A percentile compares a stretch with the other conserved stretches of the same genome.
phyloP scores from a whole-genome alignment of 768 basidiomycete genomes.

The Coprinopsis sp. region DNA sequence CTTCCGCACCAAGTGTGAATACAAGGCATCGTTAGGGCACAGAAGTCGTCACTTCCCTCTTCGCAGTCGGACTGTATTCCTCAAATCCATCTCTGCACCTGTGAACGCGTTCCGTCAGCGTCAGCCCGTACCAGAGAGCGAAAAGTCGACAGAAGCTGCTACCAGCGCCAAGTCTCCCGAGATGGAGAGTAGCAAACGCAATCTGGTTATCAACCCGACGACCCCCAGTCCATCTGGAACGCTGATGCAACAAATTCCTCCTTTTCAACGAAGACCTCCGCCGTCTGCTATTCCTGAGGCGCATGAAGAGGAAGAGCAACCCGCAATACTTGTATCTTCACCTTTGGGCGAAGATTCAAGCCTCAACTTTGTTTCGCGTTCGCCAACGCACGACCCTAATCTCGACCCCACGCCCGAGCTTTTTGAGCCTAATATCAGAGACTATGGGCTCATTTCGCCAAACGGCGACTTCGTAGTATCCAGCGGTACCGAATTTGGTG shows the following conservation, averaged over 20 bases:
- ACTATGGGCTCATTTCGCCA: not conserved
- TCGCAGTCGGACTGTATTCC: constrained; percentile 24
- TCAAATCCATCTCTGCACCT: constrained; percentile 32
- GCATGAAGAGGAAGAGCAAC: not conserved
- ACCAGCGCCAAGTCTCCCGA: not conserved
- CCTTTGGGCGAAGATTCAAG: too few relatives aligned
- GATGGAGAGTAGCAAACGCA: too few relatives aligned
- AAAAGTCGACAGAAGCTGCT: not conserved
- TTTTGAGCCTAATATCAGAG: not conserved
- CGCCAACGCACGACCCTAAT: not conserved
- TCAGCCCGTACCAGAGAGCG: not conserved
- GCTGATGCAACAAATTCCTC: not conserved
- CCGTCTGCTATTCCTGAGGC: constrained; percentile 6
- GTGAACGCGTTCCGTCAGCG: constrained; percentile 1
- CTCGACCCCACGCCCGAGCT: constrained; percentile 15
- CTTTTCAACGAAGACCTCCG: not conserved
- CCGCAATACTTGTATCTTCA: constrained; percentile 12
- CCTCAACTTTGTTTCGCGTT: too few relatives aligned
- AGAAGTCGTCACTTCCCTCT: constrained; percentile 11
- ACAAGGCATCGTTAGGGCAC: constrained; percentile 25
- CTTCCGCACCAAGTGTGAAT: constrained; percentile 40
- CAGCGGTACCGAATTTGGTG: constrained; percentile 17
- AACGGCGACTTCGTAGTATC: constrained; percentile 1
- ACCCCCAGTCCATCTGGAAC: constrained; percentile 7
- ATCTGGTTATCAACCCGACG: constrained; percentile 6